Percentiles rank a stretch among this genome's conserved stretches.
phyloP scores from a whole-genome alignment of 2,329 filamentous ascomycete genomes.

The Colletotrichum euphorbiae region DNA sequence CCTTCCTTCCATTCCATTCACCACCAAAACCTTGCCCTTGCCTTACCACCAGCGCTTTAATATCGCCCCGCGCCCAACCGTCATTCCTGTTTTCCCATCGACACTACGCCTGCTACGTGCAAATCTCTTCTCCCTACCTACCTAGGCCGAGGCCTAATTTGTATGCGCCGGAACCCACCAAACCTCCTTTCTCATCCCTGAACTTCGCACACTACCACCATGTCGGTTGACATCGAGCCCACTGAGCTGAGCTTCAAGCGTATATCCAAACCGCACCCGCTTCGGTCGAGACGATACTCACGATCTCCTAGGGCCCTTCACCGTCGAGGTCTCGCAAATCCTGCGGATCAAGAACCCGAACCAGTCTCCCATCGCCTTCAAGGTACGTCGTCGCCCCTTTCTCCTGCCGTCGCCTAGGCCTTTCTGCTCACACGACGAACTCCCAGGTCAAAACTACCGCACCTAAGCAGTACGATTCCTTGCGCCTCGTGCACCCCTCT shows the following conservation, averaged over 20 bases:
- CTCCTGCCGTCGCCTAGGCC: constrained; percentile 15
- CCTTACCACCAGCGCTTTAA: constrained; percentile 33
- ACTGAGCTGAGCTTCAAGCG: constrained; percentile 92
- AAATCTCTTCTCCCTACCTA: constrained; percentile 20
- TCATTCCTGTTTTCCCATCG: constrained; percentile 31
- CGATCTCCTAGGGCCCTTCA: constrained; percentile 69
- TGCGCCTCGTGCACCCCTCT: constrained; percentile 40
- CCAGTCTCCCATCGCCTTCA: constrained; percentile 73
- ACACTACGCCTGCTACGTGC: constrained; percentile 11
- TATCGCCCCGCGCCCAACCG: constrained; percentile 33
- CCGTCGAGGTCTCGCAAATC: constrained; percentile 72
- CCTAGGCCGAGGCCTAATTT: constrained; percentile 20
- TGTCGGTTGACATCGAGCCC: constrained; percentile 96
- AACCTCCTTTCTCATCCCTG: constrained; percentile 35
- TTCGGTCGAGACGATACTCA: constrained; percentile 36
- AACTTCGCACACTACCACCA: constrained; percentile 53
- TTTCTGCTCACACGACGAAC: constrained; percentile 31
- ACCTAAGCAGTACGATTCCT: constrained; percentile 87
- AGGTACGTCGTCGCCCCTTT: constrained; percentile 60
- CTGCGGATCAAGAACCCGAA: constrained; percentile 75
- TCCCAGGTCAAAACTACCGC: constrained; percentile 96
- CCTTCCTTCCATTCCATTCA: constrained; percentile 1
- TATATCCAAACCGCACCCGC: constrained; percentile 61
- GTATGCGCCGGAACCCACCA: constrained; percentile 28
- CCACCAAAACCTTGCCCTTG: constrained; percentile 14